A percentile compares a stretch with the other conserved stretches of the same genome.
These are phyloP conservation scores for Clarireedia paspali DNA, from an alignment of 2,329 filamentous ascomycete genomes.

Conservation along the genomic window DNA sequence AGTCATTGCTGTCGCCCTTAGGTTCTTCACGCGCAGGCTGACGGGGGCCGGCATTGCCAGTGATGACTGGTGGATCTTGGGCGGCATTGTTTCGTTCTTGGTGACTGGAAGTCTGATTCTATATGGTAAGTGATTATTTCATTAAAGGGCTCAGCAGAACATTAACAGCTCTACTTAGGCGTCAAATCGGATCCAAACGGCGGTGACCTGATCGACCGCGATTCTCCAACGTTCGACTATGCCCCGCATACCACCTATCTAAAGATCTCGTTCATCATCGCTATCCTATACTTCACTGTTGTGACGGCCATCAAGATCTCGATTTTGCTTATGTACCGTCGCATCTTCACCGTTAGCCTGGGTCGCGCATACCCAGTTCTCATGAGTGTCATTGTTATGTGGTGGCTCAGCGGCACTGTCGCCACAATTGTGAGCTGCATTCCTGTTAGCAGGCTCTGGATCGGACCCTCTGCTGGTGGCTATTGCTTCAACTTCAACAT, in stretches of 20 bases:
- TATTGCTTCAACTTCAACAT: conserved; percentile 10
- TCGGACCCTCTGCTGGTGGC: not conserved
- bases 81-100: not conserved
- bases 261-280: not conserved
- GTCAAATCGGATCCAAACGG: conserved; percentile 4
- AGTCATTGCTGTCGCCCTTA: conserved; percentile 4
- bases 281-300: conserved; percentile 4
- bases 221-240: conserved; percentile 5
- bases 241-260: conserved; percentile 2
- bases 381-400: not conserved
- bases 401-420: conserved; percentile 4
- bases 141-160: not conserved
- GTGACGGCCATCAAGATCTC: conserved; percentile 7
- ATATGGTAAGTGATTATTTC: conserved; percentile 1
- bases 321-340: conserved; percentile 7
- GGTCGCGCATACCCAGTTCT: not conserved
- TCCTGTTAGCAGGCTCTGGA: conserved; percentile 1
- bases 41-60: conserved; percentile 5
- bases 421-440: not conserved
- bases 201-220: conserved; percentile 6
- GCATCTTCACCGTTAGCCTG: not conserved
- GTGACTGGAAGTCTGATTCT: not conserved
- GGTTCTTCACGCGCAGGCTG: conserved; percentile 6
- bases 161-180: not conserved
- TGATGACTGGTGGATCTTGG: conserved; percentile 13